These are phyloP conservation scores for Diaporthe vaccinii DNA, from an alignment of 2,329 filamentous ascomycete genomes.

Conservation along the genomic window DNA sequence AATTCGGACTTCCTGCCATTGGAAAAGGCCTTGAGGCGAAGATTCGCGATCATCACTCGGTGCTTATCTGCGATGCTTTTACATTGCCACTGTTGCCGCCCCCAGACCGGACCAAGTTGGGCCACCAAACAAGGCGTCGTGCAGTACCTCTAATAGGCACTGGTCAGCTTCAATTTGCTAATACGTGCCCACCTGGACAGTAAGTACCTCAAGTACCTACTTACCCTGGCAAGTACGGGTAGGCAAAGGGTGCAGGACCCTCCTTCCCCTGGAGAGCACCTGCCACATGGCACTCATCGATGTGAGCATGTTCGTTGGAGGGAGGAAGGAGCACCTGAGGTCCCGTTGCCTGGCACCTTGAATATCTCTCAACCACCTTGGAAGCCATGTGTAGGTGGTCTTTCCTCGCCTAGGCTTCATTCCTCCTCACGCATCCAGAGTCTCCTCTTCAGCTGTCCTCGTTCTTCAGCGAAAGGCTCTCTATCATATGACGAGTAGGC, in stretches of 20 bases:
- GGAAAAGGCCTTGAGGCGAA: background rate
- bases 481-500: background rate
- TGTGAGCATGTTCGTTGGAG: background rate
- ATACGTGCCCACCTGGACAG: background rate
- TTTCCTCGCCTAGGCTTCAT: background rate
- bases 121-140: background rate
- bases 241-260: background rate
- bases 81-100: background rate
- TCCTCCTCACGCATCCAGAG: background rate
- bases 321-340: background rate
- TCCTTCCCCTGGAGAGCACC: background rate
- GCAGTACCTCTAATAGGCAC: background rate
- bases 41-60: background rate
- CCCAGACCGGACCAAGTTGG: background rate
- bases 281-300: background rate
- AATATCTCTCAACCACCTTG: background rate
- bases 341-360: background rate
- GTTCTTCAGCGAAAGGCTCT: background rate
- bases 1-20: background rate
- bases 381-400: background rate
- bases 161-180: background rate
- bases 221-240: background rate
- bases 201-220: background rate
- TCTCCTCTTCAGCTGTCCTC: background rate
- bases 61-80: background rate